These are phyloP conservation scores for Teunomyces barrocoloradensis DNA, from an alignment of 805 yeast genomes.

Conservation along the genomic window DNA sequence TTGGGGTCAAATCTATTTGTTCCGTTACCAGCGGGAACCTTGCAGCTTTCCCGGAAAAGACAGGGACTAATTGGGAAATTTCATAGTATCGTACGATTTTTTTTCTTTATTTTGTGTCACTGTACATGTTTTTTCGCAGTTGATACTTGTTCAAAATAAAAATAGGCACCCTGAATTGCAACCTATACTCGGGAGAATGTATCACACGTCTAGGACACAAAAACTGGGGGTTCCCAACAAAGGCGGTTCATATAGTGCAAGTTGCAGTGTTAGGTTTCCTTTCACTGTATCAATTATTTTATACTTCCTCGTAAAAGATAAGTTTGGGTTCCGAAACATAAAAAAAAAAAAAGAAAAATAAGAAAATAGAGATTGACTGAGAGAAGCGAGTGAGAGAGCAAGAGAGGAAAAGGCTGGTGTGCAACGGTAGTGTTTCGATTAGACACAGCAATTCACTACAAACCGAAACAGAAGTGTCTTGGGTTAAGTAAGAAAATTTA, in stretches of 20 bases:
- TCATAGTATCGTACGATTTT: conserved; percentile 2
- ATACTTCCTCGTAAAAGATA: background rate
- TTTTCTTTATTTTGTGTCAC: conserved; percentile 1
- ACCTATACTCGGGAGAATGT: background rate
- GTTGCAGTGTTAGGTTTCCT: background rate
- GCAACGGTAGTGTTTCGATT: no score
- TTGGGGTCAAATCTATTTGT: background rate
- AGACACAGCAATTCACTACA: no score
- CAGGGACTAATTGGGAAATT: background rate
- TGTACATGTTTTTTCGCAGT: conserved; percentile 1
- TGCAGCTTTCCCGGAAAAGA: background rate
- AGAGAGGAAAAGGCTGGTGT: no score
- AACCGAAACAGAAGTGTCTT: no score
- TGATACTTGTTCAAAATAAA: background rate
- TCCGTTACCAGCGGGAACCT: background rate
- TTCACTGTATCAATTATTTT: background rate
- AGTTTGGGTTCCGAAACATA: no score
- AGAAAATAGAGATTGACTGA: no score
- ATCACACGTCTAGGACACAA: background rate
- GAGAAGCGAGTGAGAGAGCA: no score
- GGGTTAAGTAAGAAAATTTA: no score
- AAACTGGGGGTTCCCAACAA: background rate
- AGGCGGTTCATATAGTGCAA: background rate
- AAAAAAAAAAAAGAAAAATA: no score
- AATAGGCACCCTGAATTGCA: background rate